A percentile compares a stretch with the other conserved stretches of the same genome.
These are phyloP conservation scores for Aspergillus wentii DNA, from an alignment of 495 filamentous ascomycete species.

Conservation along the genomic window DNA sequence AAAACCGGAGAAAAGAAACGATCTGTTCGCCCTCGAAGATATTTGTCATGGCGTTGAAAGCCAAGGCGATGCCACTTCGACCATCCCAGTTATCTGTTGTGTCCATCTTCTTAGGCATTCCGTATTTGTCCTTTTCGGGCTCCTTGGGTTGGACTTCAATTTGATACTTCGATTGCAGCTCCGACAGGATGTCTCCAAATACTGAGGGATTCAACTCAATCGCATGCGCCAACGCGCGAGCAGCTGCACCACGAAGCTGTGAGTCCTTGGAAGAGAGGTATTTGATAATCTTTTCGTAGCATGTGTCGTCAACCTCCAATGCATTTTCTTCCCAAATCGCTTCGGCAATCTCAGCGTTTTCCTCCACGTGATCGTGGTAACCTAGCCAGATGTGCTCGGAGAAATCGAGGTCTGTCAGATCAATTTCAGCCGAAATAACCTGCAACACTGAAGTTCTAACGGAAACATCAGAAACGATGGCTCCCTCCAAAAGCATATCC, in stretches of 20 bases:
- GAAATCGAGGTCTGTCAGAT: slow-evolving; percentile 78
- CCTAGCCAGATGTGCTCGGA: slow-evolving; percentile 90
- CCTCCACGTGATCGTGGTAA: slow-evolving; percentile 83
- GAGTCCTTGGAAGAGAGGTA: slow-evolving; percentile 74
- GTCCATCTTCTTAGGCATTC: slow-evolving; percentile 85
- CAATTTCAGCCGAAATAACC: slow-evolving; percentile 82
- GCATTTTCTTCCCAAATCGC: slow-evolving; percentile 94
- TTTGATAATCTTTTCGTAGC: slow-evolving; percentile 60
- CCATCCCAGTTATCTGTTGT: slow-evolving; percentile 84
- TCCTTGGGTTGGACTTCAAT: slow-evolving; percentile 75
- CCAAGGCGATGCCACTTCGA: slow-evolving; percentile 79
- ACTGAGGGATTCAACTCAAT: slow-evolving; percentile 51
- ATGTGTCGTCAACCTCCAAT: slow-evolving; percentile 62
- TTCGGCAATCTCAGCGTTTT: slow-evolving; percentile 77
- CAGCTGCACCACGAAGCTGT: slow-evolving; percentile 78
- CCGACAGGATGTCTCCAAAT: slow-evolving; percentile 53
- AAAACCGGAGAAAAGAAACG: slow-evolving; percentile 72
- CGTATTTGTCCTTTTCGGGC: slow-evolving; percentile 82
- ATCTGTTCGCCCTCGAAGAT: slow-evolving; percentile 63
- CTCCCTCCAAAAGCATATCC: slow-evolving; percentile 62
- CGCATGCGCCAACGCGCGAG: slow-evolving; percentile 72
- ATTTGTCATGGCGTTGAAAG: slow-evolving; percentile 73
- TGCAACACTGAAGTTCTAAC: slow-evolving; percentile 88
- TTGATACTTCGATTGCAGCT: slow-evolving; percentile 63
- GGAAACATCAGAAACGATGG: slow-evolving; percentile 69